phyloP scores from a whole-genome alignment of 2,329 filamentous ascomycete genomes.

The Fusarium sulawesiense region DNA sequence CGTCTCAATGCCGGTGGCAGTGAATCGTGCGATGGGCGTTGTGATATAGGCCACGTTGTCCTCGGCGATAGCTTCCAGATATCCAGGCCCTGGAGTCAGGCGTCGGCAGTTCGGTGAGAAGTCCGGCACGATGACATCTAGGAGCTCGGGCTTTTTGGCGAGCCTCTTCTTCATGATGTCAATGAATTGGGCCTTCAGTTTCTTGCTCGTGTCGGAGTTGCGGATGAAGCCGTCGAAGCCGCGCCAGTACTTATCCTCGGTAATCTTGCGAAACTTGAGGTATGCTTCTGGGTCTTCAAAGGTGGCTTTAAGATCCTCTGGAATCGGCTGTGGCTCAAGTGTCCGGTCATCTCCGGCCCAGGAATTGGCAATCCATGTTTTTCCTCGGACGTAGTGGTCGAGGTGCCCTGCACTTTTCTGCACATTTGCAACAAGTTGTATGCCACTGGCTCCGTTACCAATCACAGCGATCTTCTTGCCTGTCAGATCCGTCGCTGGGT shows the following conservation, averaged over 20 bases:
- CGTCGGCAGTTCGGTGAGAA: constrained; percentile 72
- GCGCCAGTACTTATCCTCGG: constrained; percentile 1
- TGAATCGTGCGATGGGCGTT: background rate
- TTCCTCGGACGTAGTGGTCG: background rate
- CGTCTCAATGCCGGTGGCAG: background rate
- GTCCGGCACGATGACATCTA: constrained; percentile 55
- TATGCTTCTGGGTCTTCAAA: background rate
- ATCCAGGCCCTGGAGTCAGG: constrained; percentile 72
- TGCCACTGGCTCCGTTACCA: constrained; percentile 7
- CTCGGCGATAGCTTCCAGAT: constrained; percentile 71
- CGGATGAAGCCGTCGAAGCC: background rate
- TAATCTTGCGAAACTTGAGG: background rate
- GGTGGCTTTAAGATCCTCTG: background rate
- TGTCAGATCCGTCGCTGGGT: background rate
- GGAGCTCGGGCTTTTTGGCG: background rate
- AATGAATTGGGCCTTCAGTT: background rate
- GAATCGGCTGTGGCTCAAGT: background rate
- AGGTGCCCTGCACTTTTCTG: background rate
- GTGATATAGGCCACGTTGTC: constrained; percentile 69
- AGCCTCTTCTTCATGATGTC: background rate
- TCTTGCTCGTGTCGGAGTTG: background rate
- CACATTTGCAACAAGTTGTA: background rate
- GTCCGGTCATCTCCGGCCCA: background rate
- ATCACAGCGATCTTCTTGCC: background rate
- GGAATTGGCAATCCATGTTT: background rate